Base-by-base conservation (phyloP, 306 rosid species). In the Prunus armeniaca region DNA sequence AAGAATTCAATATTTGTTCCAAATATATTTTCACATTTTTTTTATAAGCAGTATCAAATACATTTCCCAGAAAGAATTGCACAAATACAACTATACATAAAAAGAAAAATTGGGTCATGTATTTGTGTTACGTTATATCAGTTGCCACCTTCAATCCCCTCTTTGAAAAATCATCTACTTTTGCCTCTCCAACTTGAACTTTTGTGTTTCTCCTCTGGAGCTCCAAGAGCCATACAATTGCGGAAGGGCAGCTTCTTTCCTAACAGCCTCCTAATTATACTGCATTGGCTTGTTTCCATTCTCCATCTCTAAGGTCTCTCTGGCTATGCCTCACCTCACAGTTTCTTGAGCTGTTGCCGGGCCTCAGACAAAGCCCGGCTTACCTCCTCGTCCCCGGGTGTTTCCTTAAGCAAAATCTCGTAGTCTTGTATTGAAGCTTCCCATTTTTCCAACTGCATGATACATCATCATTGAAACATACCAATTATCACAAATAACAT, bases 391-490 rank as follows among this genome's bases (percentile, higher is more conserved):
- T 92, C 88, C 17, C 45, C 89, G 1, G 91, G 93, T 28, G 80
- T 88, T 79, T 84, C 85, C 80, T 47, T 56, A 11, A 81, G 22
- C 85, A 94, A 81, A 18, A 88, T 73, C 76, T 94, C 88, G 11
- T 92, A 94, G 82, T 94, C 98, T 76, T 77, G 79, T 60, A 89
- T 67, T 24, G 97, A 85, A 74, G 93, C 86, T 78, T 89, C 90
- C 97, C 93, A 94, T 79, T 80, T 90, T 81, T 67, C 84, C 89
- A 94, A 79, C 98, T 94, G 76, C 57, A 71, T 73, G 12, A 15
- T 72, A 55, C 30, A 72, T 28, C 70, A 73, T 27, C 76, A 67
- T 63, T 61, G 54, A 67, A 8, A 22, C 17, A 51, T 1, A 15
- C 7, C 2, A 8, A 72, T 28, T 38, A 6, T 66, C 28, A 22